Evolutionary conservation across 495 filamentous ascomycete genomes (phyloP), one percentile per base, ranked within the genome.

Genomic region (Parachaetomium inaequale): DNA sequence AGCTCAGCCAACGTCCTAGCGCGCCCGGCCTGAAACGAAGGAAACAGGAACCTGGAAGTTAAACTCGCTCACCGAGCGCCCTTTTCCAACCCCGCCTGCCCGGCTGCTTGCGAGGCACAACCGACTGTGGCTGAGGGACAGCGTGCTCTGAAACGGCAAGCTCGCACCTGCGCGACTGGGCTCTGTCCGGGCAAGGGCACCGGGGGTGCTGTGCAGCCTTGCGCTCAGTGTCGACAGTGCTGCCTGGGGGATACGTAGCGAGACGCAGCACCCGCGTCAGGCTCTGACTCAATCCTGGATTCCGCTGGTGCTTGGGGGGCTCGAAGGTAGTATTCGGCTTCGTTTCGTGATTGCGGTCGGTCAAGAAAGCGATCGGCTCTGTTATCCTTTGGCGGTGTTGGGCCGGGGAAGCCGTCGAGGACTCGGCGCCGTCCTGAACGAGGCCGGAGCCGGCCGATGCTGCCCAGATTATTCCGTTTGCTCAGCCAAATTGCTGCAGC

Each of bases 231-330:
- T 51, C 31, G 23, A 28, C 25, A 42, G 23, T 43, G 47, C 47
- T 45, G 49, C 47, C 49, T 53, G n/a, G 45, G 43, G 15, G 8
- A n/a, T 21, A 10, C 25, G 47, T 11, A 8, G 6, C 32, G 8
- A n/a, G 14, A 10, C 25, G 47, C 15, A 8, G 6, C 32, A 43
- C 21, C 57, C 46, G 21, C 17, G 17, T 60, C 36, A 52, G n/a
- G 49, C 34, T 60, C 47, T 43, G 58, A 60, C 7, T 53, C 47
- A 60, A 52, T 11, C 25, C 50, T 45, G 47, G 17, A 46, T 21
- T 28, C 21, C 23, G 19, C 5, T 31, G n/a, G 5, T 40, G n/a
- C 7, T n/a, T 6, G 31, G 7, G 11, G 3, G 28, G 42, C 25
- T 58, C 11, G 3, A n/a, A 36, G n/a, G 56, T 38, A 12, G 56